Conservation (phyloP, 495 filamentous ascomycete species). For the Xeromyces bisporus region DNA sequence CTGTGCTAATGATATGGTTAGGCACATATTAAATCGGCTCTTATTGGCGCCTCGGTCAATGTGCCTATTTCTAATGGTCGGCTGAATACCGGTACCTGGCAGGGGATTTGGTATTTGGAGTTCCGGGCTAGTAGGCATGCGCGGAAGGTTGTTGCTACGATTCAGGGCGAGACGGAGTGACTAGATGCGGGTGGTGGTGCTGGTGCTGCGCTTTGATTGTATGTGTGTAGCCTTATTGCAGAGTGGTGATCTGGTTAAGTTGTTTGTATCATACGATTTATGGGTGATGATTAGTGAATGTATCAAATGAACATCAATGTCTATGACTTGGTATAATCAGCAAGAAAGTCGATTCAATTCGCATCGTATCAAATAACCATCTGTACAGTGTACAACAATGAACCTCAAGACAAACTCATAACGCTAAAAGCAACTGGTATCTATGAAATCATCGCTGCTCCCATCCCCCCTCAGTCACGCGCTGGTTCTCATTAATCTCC, state of each 20-base stretch:
- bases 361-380: no score
- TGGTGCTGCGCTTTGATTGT: conserved; percentile 6
- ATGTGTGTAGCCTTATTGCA: no score
- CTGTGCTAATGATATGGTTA: conserved; percentile 11
- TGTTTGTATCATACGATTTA: no score
- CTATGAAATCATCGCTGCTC: conserved; percentile 39
- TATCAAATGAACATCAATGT: no score
- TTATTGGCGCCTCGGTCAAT: conserved; percentile 75
- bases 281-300: no score
- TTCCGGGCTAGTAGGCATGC: conserved; percentile 63
- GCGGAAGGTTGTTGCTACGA: conserved; percentile 75
- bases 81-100: conserved; percentile 53
- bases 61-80: conserved; percentile 80
- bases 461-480: conserved; percentile 33
- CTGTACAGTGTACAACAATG: no score
- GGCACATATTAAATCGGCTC: conserved; percentile 83
- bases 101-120: conserved; percentile 89
- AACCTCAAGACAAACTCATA: conserved; percentile 31
- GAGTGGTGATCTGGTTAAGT: neutral
- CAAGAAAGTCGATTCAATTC: no score
- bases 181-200: conserved; percentile 6
- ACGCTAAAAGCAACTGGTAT: conserved; percentile 16
- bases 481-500: conserved; percentile 38
- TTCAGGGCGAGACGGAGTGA: conserved; percentile 76
- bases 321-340: no score